phyloP scores from a whole-genome alignment of 805 yeast genomes.

The Kodamaea kaohsiungensis region DNA sequence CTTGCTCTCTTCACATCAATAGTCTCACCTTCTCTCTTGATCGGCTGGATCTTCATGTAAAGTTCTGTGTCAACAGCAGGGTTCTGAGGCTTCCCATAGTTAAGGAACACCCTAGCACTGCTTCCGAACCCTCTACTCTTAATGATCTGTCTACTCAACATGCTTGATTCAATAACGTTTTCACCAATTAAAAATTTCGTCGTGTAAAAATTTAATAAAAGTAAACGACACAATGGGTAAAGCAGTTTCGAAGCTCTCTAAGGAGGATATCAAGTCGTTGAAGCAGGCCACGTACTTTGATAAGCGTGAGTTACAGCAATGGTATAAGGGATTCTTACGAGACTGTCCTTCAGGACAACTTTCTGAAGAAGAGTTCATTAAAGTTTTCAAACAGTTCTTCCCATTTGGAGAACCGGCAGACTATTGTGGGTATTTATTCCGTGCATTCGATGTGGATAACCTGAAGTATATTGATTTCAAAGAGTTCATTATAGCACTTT shows the following conservation, averaged over 20 bases:
- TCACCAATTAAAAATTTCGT: not conserved
- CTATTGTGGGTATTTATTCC: conserved; percentile 84
- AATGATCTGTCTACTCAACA: not conserved
- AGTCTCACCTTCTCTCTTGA: conserved; percentile 72
- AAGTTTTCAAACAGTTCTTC: conserved; percentile 93
- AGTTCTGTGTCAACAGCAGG: conserved; percentile 44
- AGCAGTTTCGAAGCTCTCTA: conserved; percentile 87
- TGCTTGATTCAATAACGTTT: not conserved
- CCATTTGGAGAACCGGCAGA: conserved; percentile 98
- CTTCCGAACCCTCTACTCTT: not conserved
- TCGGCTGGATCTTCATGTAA: conserved; percentile 72
- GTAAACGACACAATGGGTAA: conserved; percentile 64
- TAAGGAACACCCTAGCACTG: conserved; percentile 18
- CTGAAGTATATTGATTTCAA: conserved; percentile 85
- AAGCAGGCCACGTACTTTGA: conserved; percentile 89
- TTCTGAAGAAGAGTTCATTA: conserved; percentile 82
- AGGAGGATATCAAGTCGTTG: conserved; percentile 82
- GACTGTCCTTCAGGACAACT: conserved; percentile 93
- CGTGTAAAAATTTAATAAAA: not conserved
- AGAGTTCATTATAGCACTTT: conserved; percentile 86
- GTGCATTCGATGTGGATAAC: conserved; percentile 82
- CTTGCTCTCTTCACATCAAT: conserved; percentile 81
- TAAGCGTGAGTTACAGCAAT: conserved; percentile 91
- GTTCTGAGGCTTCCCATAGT: conserved; percentile 45
- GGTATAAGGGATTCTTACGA: conserved; percentile 95